Base-by-base conservation (phyloP, 441 rosid genomes). In the Croton laevigatus region DNA sequence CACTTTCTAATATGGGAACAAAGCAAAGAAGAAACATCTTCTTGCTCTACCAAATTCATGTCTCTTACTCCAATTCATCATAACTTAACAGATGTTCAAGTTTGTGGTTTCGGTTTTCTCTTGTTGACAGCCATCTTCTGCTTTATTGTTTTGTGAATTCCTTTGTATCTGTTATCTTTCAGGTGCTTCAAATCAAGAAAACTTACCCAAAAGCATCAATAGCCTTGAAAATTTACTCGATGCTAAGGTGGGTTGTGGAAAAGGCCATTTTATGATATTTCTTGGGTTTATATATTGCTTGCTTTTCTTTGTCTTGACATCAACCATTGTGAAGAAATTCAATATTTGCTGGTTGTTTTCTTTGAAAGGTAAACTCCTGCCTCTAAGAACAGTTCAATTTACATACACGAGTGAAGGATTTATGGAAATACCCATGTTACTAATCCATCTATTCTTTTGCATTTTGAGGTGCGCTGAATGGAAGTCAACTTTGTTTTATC, bases 151-250 rank as follows among this genome's bases (percentile, higher is more conserved):
- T n/a, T 42, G 49, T 27, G 68, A 19, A 65, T 68, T 54, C 38
- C 59, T 68, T 32, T 27, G 66, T 66, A 65, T 66, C 63, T 42
- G 34, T 8, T 34, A 27, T 27, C 20, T 85, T 86, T 78, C 97
- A 95, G 99, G 95, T 81, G 90, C 98, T 73, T 87, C 94, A 70
- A 83, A 78, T 68, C 78, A 71, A 75, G 86, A 73, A 71, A 89
- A 79, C 83, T 85, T 95, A 81, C 77, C 94, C 22, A 91, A 81
- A 80, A 80, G 86, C 91, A 89, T 95, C 76, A 95, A 95, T 69
- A 91, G 96, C 83, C 94, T 95, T 52, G 99, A 95, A 86, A 78
- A 78, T 27, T 74, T 95, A 81, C 97, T 95, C 73, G 70, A 91
- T 79, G 98, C 98, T 74, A 95, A 92, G 99, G 99, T 95, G 78